Evolutionary conservation across 2,329 filamentous ascomycete species (phyloP), one percentile per base, ranked within the genome.

Genomic region (Claviceps lovelessii): DNA sequence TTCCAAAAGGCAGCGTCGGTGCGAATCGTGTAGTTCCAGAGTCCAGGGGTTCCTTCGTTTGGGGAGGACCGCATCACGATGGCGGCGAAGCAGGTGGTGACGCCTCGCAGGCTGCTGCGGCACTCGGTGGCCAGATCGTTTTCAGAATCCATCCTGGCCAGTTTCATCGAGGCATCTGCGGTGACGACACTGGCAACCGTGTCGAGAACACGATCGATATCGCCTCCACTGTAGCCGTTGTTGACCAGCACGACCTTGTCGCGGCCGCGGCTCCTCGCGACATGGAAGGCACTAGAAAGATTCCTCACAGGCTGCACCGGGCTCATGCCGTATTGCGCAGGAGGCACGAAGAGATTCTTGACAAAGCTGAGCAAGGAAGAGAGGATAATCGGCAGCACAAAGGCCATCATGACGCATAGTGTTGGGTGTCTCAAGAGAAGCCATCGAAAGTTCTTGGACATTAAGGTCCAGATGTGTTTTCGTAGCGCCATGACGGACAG

Each of bases 1-100:
- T 39, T 17, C 33, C 58, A 56, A 55, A 95, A 75, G 0, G 81
- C 75, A 41, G 84, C 84, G 65, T 95, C 90, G 3, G 83, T 83
- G 55, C 87, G 77, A 31, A 95, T 74, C 0, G 88, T 90, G 65
- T 95, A 96, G 68, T 93, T 94, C 90, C 90, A 95, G 48, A 79
- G 68, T 1, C 78, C 77, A 7, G 76, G 77, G 1, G 66, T 58
- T 10, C 88, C 88, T 70, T 93, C 84, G 1, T 69, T 76, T 0
- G 89, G 88, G 5, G 88, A 94, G 0, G 84, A 84, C 54, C 81
- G 74, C 70, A 94, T 91, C 5, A 85, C 80, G 1, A 86, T 78
- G 9, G 85, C 88, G 19, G 80, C 85, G 64, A 84, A 90, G 67
- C 88, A 93, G 1, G 69, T 72, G 13, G 85, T 85, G 1, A 86